Evolutionary conservation across 176 grass and related monocot species (phyloP).

Genomic region (Rhipidocladum racemiflorum): DNA sequence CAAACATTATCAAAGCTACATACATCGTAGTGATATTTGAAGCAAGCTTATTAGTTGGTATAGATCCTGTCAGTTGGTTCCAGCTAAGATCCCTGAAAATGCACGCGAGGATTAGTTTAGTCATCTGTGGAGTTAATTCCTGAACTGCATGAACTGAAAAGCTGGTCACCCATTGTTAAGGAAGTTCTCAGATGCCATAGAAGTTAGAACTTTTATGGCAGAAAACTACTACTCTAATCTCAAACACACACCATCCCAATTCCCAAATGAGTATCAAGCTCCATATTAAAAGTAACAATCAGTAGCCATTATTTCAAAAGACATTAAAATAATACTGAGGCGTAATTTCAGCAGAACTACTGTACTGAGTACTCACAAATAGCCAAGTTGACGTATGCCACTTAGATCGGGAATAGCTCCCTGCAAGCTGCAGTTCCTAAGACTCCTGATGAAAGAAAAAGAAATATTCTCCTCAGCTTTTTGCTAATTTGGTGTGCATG

Average conservation of each 20-base stretch:
- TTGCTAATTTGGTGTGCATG: not conserved
- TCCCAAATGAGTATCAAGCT: not conserved
- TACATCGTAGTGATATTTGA: slow-evolving; percentile 92
- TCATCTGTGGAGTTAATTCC: slow-evolving; percentile 6
- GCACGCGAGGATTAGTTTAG: slow-evolving; percentile 19
- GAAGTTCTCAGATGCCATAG: not conserved
- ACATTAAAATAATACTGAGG: not conserved
- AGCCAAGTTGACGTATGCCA: slow-evolving; percentile 60
- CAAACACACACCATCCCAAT: not conserved
- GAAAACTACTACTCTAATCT: not conserved
- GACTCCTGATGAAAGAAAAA: slow-evolving; percentile 69
- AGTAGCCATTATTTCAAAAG: not conserved
- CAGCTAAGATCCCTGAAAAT: slow-evolving; percentile 92
- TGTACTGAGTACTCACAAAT: slow-evolving; percentile 61
- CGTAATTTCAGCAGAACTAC: slow-evolving; percentile 9
- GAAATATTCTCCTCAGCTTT: slow-evolving; percentile 33
- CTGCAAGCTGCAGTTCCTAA: slow-evolving; percentile 92
- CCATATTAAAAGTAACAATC: slow-evolving; percentile 4
- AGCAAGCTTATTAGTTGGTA: slow-evolving; percentile 76
- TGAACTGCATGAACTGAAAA: slow-evolving; percentile 19
- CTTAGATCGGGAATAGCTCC: slow-evolving; percentile 84
- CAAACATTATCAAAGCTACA: slow-evolving; percentile 24
- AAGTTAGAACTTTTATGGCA: not conserved
- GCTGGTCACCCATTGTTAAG: not conserved
- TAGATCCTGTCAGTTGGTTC: slow-evolving; percentile 74